phyloP scores from a whole-genome alignment of 441 rosid species.

The Aquilaria agallochum region DNA sequence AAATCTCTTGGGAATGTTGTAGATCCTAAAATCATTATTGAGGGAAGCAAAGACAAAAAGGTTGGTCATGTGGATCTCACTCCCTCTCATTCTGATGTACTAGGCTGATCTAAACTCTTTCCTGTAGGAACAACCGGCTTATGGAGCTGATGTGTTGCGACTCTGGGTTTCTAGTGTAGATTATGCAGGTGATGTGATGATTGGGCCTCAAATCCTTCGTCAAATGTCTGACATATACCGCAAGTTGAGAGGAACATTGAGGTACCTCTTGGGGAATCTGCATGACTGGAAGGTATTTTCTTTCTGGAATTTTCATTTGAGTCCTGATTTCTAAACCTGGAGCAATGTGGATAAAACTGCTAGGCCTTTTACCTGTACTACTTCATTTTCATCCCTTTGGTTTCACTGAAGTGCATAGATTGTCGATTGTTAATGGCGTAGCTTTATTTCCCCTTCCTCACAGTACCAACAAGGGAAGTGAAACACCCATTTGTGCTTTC shows the following conservation, averaged over 20 bases:
- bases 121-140: slow-evolving; percentile 86
- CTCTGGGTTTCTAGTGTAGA: slow-evolving; percentile 99
- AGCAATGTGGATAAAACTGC: background rate
- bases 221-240: slow-evolving; percentile 97
- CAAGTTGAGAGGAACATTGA: slow-evolving; percentile 90
- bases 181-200: slow-evolving; percentile 83
- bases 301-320: slow-evolving; percentile 15
- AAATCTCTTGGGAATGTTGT: slow-evolving; percentile 96
- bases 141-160: slow-evolving; percentile 95
- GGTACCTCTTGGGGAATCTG: slow-evolving; percentile 91
- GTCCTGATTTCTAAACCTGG: too few species aligned
- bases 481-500: too few species aligned
- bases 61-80: slow-evolving; percentile 28
- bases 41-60: slow-evolving; percentile 86
- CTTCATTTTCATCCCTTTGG: too few species aligned
- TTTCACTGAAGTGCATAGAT: slow-evolving; percentile 1
- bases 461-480: too few species aligned
- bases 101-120: slow-evolving; percentile 16
- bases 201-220: slow-evolving; percentile 85
- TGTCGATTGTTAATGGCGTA: background rate
- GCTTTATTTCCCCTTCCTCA: too few species aligned
- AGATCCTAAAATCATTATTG: slow-evolving; percentile 78
- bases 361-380: background rate
- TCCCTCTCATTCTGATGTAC: background rate
- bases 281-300: slow-evolving; percentile 92